Conservation (phyloP, 192 early-diverging fungal genomes). For the Phycomyces blakesleeanus region DNA sequence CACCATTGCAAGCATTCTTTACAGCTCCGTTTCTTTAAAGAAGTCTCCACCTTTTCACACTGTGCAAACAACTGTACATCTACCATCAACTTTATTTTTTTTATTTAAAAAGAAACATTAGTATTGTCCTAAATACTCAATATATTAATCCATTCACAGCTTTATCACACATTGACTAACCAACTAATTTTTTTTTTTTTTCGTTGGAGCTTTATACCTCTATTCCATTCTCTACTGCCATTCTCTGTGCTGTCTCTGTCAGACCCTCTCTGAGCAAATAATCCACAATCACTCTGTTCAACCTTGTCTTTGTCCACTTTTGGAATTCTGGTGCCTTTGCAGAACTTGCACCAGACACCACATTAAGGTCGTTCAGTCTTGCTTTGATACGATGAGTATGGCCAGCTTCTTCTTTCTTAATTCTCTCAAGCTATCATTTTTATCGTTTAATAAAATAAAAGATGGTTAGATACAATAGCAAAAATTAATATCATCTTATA, state of each 20-base stretch:
- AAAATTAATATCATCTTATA: too few relatives aligned
- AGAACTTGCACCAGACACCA: conserved; percentile 61
- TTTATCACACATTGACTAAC: not conserved
- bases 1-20: conserved; percentile 91
- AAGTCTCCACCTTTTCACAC: conserved; percentile 74
- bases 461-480: too few relatives aligned
- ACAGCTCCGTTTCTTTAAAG: conserved; percentile 76
- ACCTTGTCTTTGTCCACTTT: conserved; percentile 80
- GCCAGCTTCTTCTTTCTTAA: conserved; percentile 69
- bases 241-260: conserved; percentile 64
- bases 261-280: conserved; percentile 92
- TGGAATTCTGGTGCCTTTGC: conserved; percentile 69
- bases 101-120: too few relatives aligned
- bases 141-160: too few relatives aligned
- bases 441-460: too few relatives aligned
- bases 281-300: conserved; percentile 90
- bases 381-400: conserved; percentile 66
- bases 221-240: conserved; percentile 60
- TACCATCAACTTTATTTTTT: conserved; percentile 78
- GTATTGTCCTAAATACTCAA: too few relatives aligned
- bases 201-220: conserved; percentile 47
- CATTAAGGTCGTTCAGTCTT: conserved; percentile 74
- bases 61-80: conserved; percentile 90
- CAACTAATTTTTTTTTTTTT: too few relatives aligned
- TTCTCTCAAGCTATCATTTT: conserved; percentile 62